Base-by-base conservation (phyloP, 208 protist species). In the Trypanosomatidae sp. region DNA sequence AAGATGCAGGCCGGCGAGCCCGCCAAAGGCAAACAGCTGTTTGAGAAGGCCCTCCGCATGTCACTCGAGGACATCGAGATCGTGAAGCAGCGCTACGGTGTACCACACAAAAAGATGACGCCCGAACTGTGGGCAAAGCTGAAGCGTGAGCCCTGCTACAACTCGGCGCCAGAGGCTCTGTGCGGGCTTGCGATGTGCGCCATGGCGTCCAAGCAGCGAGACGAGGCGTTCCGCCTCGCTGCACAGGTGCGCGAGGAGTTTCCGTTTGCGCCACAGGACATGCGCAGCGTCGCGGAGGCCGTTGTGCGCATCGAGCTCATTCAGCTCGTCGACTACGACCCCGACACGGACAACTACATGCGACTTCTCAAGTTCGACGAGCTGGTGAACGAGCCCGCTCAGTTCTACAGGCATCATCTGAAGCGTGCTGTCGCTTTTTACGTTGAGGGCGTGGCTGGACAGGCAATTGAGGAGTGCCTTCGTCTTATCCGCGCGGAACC, bases 251-350 rank as follows among this genome's bases (percentile, higher is more conserved):
- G 90, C 17, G 72, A 77, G 22, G 84, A 91, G 66, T 97, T 88
- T 69, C 90, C 92, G 13, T 95, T 80, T 72, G 90, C 92, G 2
- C 85, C 86, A 56, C 66, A 82, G 39, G 88, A 97, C 66, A 74
- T 97, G 30, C 85, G 80, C 13, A 74, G 86, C 44, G 92, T 97
- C 41, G 84, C 88, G 0, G 88, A 91, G 75, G 90, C 90, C 15
- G 84, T 97, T 44, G 86, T 88, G 33, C 90, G 92, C 36, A 90
- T 97, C 58, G 92, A 97, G 65, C 69, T 97, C n/a, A 79, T 97
- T 33, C 65, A 79, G 58, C 1, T 95, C 25, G 77, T 84, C 0
- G 81, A 85, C 36, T 95, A 90, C 70, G 86, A 91, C 36, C 76
- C 91, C 19, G 86, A 91, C 36, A 93, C 86, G 69, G 92, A 97